Evolutionary conservation across 2,329 filamentous ascomycete genomes (phyloP).

Genomic region (Sporothrix luriei): DNA sequence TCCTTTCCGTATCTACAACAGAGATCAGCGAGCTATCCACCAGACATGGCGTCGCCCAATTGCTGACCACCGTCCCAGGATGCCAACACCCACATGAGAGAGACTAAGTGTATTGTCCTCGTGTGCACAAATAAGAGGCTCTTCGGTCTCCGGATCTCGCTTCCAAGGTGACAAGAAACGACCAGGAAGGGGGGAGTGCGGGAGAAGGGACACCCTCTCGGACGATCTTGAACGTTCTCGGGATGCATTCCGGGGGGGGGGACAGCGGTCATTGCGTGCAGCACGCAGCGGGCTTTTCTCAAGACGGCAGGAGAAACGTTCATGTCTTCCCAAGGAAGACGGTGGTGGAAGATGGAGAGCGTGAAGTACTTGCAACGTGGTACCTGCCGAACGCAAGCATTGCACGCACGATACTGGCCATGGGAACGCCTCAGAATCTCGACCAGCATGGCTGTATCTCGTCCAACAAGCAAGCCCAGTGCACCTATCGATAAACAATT

Average conservation of each 20-base stretch:
- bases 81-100: neutral
- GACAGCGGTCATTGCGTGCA: neutral
- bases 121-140: neutral
- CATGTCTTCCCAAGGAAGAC: neutral
- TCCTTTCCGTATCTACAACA: neutral
- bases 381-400: neutral
- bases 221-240: conserved; percentile 28
- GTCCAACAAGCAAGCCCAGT: neutral
- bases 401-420: neutral
- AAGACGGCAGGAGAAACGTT: conserved; percentile 21
- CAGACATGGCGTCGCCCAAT: neutral
- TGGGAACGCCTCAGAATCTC: neutral
- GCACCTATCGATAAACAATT: neutral
- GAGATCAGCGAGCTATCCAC: conserved; percentile 7
- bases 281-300: conserved; percentile 17
- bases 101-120: neutral
- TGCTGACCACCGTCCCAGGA: conserved; percentile 18
- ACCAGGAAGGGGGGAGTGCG: conserved; percentile 6
- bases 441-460: neutral
- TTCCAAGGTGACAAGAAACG: neutral
- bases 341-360: neutral
- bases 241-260: conserved; percentile 11
- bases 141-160: conserved; percentile 13
- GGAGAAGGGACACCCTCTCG: neutral
- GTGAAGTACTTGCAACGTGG: no score